phyloP scores from a whole-genome alignment of 2,329 filamentous ascomycete genomes.

The Fusarium sublunatum region DNA sequence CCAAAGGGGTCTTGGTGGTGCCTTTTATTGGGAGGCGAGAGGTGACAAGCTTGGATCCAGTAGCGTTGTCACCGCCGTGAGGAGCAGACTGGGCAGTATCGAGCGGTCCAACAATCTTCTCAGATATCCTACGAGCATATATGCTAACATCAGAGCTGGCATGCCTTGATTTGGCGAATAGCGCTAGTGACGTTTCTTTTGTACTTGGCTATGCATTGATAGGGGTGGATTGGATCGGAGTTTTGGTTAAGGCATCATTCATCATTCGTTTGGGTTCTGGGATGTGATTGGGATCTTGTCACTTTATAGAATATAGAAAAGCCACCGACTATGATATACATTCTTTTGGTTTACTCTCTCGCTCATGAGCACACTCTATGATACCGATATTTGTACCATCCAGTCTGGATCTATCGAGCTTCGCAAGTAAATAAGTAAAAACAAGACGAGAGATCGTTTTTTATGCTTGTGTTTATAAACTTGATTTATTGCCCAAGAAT shows the following conservation, averaged over 20 bases:
- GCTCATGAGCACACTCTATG: no score
- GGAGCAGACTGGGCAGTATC: constrained; percentile 58
- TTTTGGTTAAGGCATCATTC: constrained; percentile 11
- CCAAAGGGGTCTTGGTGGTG: constrained; percentile 72
- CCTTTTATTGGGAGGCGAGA: constrained; percentile 87
- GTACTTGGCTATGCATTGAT: constrained; percentile 15
- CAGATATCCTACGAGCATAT: constrained; percentile 66
- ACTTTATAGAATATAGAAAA: constrained; percentile 30
- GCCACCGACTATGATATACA: constrained; percentile 11
- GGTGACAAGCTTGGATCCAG: constrained; percentile 65
- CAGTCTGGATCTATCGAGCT: no score
- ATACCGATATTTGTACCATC: no score
- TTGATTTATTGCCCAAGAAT: no score
- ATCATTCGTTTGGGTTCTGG: not conserved
- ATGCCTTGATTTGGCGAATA: constrained; percentile 39
- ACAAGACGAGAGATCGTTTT: no score
- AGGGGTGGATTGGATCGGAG: constrained; percentile 2
- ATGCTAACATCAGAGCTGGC: constrained; percentile 64
- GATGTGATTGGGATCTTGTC: constrained; percentile 24
- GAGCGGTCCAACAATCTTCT: constrained; percentile 65
- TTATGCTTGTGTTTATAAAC: no score
- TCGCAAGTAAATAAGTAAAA: no score
- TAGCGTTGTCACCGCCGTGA: constrained; percentile 70
- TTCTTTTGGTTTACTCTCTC: not conserved
- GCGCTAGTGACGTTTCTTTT: constrained; percentile 6